A percentile compares a stretch with the other conserved stretches of the same genome.
These are phyloP conservation scores for Glycyrrhiza uralensis DNA, from an alignment of 306 rosid genomes.

Conservation along the genomic window DNA sequence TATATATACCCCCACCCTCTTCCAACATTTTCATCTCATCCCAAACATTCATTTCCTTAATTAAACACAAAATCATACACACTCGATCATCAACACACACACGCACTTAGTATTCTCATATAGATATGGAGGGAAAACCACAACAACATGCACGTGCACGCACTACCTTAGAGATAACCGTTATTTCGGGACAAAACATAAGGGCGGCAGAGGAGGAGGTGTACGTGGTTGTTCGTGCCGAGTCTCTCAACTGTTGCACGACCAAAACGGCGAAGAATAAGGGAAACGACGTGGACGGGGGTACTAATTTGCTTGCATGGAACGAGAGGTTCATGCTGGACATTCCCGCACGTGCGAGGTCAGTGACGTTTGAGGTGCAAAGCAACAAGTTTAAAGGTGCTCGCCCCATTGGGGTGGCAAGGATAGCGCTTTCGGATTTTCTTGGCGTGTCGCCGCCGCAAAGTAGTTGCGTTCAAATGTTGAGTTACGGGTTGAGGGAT, in stretches of 20 bases:
- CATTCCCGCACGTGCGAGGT: slow-evolving; percentile 34
- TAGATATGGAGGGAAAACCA: slow-evolving; percentile 15
- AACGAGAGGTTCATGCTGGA: slow-evolving; percentile 44
- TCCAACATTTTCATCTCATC: slow-evolving; percentile 9
- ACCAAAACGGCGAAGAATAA: slow-evolving; percentile 33
- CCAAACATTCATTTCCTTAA: neutral
- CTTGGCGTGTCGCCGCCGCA: slow-evolving; percentile 19
- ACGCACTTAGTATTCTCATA: neutral
- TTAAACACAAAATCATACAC: neutral
- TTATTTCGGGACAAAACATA: slow-evolving; percentile 48
- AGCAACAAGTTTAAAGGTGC: slow-evolving; percentile 29
- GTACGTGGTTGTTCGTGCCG: slow-evolving; percentile 39
- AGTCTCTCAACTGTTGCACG: slow-evolving; percentile 17
- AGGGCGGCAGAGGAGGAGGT: slow-evolving; percentile 27
- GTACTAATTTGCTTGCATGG: slow-evolving; percentile 45
- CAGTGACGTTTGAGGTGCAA: slow-evolving; percentile 43
- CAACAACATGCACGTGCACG: neutral
- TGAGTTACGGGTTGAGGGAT: slow-evolving; percentile 56
- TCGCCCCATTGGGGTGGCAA: slow-evolving; percentile 41
- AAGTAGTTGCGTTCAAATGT: slow-evolving; percentile 26
- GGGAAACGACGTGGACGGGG: no score
- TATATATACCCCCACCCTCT: no score
- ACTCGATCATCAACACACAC: no score
- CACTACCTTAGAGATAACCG: slow-evolving; percentile 44
- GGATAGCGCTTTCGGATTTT: slow-evolving; percentile 52